Conservation (phyloP, 257 asterid species). For the Solanum raphanifolium region DNA sequence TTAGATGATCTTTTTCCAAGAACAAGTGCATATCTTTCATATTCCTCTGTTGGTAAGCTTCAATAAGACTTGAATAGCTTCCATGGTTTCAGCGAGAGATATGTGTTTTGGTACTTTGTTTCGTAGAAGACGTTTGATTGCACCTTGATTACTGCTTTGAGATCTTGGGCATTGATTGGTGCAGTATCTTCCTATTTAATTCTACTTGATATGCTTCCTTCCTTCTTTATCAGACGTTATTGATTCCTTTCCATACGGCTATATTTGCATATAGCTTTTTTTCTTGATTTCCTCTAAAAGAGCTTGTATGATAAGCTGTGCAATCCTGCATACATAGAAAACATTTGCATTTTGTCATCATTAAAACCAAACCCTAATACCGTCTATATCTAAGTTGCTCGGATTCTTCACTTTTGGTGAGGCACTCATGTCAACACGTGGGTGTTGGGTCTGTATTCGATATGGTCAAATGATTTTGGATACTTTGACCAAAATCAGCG, state of each 20-base stretch:
- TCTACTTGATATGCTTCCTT: background rate
- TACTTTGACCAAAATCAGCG: background rate
- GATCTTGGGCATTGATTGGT: background rate
- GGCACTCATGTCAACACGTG: background rate
- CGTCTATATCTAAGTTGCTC: background rate
- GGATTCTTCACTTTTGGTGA: background rate
- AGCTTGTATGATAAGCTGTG: background rate
- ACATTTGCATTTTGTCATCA: background rate
- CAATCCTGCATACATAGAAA: background rate
- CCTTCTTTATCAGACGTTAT: background rate
- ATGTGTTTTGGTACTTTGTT: background rate
- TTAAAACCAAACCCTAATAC: background rate
- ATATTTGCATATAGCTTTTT: background rate
- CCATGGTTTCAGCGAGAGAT: background rate
- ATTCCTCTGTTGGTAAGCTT: background rate
- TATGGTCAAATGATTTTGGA: background rate
- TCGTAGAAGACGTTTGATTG: background rate
- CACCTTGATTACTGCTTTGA: background rate
- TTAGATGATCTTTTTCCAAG: background rate
- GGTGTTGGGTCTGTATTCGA: background rate
- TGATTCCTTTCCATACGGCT: background rate
- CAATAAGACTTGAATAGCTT: background rate
- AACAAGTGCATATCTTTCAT: background rate
- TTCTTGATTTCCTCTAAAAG: background rate
- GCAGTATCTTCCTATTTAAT: background rate